Percentiles rank a stretch among this genome's conserved stretches.
phyloP scores from a whole-genome alignment of 495 filamentous ascomycete species.

The Acidomyces sp. region DNA sequence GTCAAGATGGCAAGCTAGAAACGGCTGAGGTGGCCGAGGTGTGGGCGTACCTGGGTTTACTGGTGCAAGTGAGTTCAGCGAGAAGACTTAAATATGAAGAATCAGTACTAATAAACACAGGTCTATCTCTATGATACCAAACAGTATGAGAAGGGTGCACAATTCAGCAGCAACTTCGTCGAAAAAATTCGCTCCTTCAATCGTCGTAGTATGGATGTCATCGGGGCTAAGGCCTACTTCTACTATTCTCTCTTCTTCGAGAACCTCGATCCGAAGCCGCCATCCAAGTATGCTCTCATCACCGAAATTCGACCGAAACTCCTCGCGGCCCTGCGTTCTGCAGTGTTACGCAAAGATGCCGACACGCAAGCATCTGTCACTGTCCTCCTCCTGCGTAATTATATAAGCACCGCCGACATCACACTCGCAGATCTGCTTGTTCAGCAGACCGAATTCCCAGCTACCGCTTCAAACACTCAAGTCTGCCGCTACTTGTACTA shows the following conservation, averaged over 20 bases:
- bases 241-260: constrained; percentile 93
- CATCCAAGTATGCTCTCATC: constrained; percentile 70
- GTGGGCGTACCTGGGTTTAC: constrained; percentile 80
- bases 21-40: constrained; percentile 71
- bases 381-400: constrained; percentile 87
- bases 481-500: constrained; percentile 95
- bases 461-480: constrained; percentile 90
- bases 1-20: constrained; percentile 7
- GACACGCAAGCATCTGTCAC: constrained; percentile 94
- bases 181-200: constrained; percentile 79
- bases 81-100: background rate
- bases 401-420: constrained; percentile 91
- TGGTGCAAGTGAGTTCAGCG: constrained; percentile 35
- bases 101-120: constrained; percentile 39
- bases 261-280: constrained; percentile 70
- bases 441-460: constrained; percentile 84
- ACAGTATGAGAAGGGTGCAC: constrained; percentile 59
- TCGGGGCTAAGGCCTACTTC: constrained; percentile 92
- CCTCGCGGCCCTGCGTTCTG: constrained; percentile 77
- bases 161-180: constrained; percentile 69
- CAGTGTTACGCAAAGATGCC: constrained; percentile 86
- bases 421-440: constrained; percentile 91
- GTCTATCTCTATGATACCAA: constrained; percentile 80
- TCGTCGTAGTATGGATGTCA: constrained; percentile 82
- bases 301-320: constrained; percentile 75